These are phyloP conservation scores for Trametes hirsuta DNA, from an alignment of 1,284 basidiomycete species.

Conservation along the genomic window DNA sequence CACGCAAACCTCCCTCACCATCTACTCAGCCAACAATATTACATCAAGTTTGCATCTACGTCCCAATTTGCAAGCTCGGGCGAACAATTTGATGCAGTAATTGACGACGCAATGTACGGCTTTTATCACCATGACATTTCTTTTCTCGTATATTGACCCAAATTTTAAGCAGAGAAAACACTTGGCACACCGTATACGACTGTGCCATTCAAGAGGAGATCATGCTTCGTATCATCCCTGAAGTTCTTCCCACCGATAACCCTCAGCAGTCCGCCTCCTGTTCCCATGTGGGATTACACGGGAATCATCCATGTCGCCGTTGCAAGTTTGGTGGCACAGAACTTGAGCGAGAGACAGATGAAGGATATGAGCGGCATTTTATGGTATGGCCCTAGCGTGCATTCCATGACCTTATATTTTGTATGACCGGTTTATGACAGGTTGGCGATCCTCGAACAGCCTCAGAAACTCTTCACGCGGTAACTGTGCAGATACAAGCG, in stretches of 20 bases:
- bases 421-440: background rate
- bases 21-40: constrained; percentile 36
- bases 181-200: constrained; percentile 33
- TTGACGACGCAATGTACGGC: background rate
- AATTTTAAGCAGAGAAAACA: background rate
- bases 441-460: constrained; percentile 18
- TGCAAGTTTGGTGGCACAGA: constrained; percentile 35
- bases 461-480: background rate
- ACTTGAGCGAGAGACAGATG: background rate
- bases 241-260: constrained; percentile 35
- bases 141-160: background rate
- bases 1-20: constrained; percentile 31
- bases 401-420: no score
- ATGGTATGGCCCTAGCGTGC: background rate
- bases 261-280: constrained; percentile 38
- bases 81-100: constrained; percentile 35
- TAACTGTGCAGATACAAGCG: constrained; percentile 13
- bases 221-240: constrained; percentile 34
- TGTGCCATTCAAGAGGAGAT: constrained; percentile 29
- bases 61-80: constrained; percentile 35
- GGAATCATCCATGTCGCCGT: constrained; percentile 23
- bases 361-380: background rate
- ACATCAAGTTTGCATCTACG: constrained; percentile 41
- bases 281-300: constrained; percentile 9
- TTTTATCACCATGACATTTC: no score